phyloP scores from a whole-genome alignment of 257 asterid genomes.

The Solanum boliviense region DNA sequence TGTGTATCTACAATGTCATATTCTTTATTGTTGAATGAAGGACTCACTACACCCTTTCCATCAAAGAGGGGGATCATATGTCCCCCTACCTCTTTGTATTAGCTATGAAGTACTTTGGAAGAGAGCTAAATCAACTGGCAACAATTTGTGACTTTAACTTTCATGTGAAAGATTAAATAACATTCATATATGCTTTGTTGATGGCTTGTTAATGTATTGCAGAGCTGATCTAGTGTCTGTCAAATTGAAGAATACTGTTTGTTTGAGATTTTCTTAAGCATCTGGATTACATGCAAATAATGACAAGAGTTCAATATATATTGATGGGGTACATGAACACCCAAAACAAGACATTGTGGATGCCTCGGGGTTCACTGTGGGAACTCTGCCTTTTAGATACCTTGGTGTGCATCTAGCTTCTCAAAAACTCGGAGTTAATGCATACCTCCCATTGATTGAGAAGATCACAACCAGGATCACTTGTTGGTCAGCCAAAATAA shows the following conservation, averaged over 20 bases:
- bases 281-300: not conserved
- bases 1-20: not conserved
- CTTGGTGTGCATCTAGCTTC: not conserved
- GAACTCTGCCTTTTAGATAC: not conserved
- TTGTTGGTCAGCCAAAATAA: not conserved
- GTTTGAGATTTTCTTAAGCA: not conserved
- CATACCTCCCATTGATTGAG: not conserved
- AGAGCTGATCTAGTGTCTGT: not conserved
- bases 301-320: not conserved
- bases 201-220: not conserved
- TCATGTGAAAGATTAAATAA: not conserved
- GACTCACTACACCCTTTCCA: not conserved
- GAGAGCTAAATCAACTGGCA: not conserved
- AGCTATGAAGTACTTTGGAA: not conserved
- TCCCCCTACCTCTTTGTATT: not conserved
- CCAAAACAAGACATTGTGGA: too few relatives aligned
- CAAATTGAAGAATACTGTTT: too few relatives aligned
- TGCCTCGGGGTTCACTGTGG: not conserved
- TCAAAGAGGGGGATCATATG: not conserved
- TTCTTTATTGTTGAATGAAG: not conserved
- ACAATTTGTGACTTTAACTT: not conserved
- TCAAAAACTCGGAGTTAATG: not conserved
- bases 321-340: not conserved
- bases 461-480: not conserved
- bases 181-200: not conserved